Percentiles rank a stretch among this genome's conserved stretches.
phyloP scores from a whole-genome alignment of 1,139 yeast genomes.

The Taphrina communis region DNA sequence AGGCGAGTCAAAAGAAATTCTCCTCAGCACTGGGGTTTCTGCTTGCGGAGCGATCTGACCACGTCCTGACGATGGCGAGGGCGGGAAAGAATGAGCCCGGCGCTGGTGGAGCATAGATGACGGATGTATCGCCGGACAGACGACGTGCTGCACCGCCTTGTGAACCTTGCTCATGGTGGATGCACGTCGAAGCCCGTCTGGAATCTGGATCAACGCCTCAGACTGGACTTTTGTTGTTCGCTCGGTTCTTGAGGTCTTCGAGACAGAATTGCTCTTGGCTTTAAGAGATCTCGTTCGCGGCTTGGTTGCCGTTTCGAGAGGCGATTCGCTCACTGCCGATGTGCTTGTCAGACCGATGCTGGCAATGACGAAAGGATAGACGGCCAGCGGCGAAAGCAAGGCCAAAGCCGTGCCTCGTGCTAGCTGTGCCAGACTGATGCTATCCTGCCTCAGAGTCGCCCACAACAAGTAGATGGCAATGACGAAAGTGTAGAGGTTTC shows the following conservation, averaged over 20 bases:
- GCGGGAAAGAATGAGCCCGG: neutral
- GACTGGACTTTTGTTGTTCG: neutral
- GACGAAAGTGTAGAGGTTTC: slow-evolving; percentile 18
- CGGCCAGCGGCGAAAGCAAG: neutral
- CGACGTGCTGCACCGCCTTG: neutral
- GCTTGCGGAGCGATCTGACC: neutral
- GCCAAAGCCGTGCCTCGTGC: neutral
- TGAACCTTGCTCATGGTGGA: slow-evolving; percentile 7
- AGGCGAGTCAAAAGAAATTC: neutral
- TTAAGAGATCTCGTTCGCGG: neutral
- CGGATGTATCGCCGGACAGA: neutral
- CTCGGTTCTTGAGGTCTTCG: neutral
- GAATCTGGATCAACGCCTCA: neutral
- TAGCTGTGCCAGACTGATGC: neutral
- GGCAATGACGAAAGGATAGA: slow-evolving; percentile 1
- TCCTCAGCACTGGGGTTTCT: neutral
- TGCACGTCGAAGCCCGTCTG: neutral
- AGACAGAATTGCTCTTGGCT: neutral
- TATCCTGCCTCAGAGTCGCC: neutral
- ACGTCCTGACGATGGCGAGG: neutral
- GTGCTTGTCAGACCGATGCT: neutral
- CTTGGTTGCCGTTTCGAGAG: neutral
- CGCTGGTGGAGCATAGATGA: neutral
- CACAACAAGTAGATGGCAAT: slow-evolving; percentile 13
- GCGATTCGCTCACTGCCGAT: neutral